These are phyloP conservation scores for Metschnikowia noctiluminum DNA, from an alignment of 805 yeast genomes.

Conservation along the genomic window DNA sequence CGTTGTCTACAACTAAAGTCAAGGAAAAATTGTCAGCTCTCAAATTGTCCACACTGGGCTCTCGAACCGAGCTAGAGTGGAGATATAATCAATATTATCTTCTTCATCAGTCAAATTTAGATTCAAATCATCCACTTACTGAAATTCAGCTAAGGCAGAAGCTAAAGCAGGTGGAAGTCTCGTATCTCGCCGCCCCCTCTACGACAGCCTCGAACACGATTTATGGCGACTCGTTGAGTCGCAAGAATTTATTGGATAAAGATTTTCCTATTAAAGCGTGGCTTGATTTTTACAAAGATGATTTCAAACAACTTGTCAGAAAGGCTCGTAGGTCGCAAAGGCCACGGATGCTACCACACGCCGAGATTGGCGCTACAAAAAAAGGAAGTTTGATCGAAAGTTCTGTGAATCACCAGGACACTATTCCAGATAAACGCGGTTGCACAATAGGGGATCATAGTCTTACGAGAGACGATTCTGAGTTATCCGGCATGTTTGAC, in stretches of 20 bases:
- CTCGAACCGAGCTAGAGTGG: constrained; percentile 58
- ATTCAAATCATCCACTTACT: constrained; percentile 61
- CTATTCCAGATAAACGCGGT: too few species aligned
- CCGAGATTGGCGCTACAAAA: too few species aligned
- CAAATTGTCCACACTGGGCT: constrained; percentile 60
- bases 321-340: constrained; percentile 27
- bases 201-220: constrained; percentile 13
- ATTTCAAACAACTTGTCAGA: constrained; percentile 36
- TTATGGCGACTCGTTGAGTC: constrained; percentile 23
- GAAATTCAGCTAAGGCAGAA: constrained; percentile 53
- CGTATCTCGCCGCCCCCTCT: constrained; percentile 31
- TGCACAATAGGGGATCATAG: too few species aligned
- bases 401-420: too few species aligned
- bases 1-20: constrained; percentile 56
- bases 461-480: neutral
- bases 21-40: constrained; percentile 54
- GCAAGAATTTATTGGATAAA: constrained; percentile 40
- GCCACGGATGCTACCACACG: neutral
- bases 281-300: constrained; percentile 37
- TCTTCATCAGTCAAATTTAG: constrained; percentile 78
- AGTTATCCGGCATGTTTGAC: constrained; percentile 4
- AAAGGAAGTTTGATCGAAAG: too few species aligned
- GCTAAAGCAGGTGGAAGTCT: constrained; percentile 64
- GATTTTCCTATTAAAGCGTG: constrained; percentile 45
- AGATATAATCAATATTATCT: constrained; percentile 76